These are phyloP conservation scores for Xylariaceae sp. DNA, from an alignment of 2,329 filamentous ascomycete species.

Conservation along the genomic window DNA sequence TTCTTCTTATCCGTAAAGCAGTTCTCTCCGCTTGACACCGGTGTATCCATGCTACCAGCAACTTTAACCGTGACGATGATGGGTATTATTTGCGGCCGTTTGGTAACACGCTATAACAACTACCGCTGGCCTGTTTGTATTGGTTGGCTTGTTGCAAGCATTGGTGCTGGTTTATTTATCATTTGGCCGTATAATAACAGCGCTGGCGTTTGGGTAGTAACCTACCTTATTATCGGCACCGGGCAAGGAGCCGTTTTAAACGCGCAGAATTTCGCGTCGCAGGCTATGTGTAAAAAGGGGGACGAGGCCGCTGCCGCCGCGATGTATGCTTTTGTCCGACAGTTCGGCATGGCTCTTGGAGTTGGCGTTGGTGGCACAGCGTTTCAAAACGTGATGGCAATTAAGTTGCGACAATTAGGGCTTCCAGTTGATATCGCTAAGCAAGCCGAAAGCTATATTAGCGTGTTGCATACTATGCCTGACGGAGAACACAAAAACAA, in stretches of 20 bases:
- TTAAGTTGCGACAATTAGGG: constrained; percentile 40
- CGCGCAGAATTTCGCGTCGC: constrained; percentile 47
- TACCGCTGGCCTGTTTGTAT: constrained; percentile 46
- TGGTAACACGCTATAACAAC: constrained; percentile 31
- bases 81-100: constrained; percentile 39
- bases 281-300: constrained; percentile 45
- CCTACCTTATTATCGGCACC: constrained; percentile 45
- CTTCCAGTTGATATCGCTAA: constrained; percentile 40
- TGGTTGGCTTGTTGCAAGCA: constrained; percentile 41
- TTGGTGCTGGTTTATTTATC: constrained; percentile 24
- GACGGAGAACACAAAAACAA: constrained; percentile 20
- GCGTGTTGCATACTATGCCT: constrained; percentile 24
- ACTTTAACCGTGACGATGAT: constrained; percentile 40
- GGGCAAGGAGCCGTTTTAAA: constrained; percentile 48
- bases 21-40: constrained; percentile 42
- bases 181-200: constrained; percentile 33
- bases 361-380: constrained; percentile 49
- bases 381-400: constrained; percentile 49
- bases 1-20: constrained; percentile 47
- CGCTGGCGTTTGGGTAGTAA: constrained; percentile 43
- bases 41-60: constrained; percentile 43
- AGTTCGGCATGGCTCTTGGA: constrained; percentile 49
- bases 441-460: constrained; percentile 36
- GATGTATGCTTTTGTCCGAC: constrained; percentile 50
- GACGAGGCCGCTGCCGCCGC: constrained; percentile 47